Conservation (phyloP, 2,329 filamentous ascomycete species). For the Penicillium sp. region DNA sequence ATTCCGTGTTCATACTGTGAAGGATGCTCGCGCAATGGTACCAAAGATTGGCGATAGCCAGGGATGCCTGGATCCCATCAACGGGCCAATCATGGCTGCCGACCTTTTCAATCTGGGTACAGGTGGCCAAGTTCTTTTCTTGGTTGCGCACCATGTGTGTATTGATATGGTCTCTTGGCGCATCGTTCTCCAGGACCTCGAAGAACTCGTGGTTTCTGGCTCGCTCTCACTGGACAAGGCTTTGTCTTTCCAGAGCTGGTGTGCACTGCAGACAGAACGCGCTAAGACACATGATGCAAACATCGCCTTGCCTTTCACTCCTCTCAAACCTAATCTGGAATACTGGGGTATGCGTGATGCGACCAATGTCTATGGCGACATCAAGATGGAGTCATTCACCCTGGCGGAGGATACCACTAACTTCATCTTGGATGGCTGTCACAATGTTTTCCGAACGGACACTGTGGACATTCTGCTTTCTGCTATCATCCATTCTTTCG, state of each 20-base stretch:
- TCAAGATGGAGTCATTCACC: slow-evolving; percentile 37
- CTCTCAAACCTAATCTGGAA: slow-evolving; percentile 31
- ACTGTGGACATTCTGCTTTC: slow-evolving; percentile 41
- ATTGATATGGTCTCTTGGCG: slow-evolving; percentile 39
- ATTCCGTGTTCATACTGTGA: slow-evolving; percentile 31
- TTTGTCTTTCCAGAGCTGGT: slow-evolving; percentile 44
- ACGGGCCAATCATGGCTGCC: slow-evolving; percentile 39
- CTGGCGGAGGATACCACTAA: slow-evolving; percentile 35
- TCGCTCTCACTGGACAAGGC: slow-evolving; percentile 35
- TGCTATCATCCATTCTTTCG: slow-evolving; percentile 47
- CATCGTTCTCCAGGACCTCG: slow-evolving; percentile 38
- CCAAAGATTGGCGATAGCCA: slow-evolving; percentile 33
- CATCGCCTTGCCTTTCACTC: slow-evolving; percentile 27
- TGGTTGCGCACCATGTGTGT: slow-evolving; percentile 31
- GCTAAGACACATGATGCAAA: slow-evolving; percentile 19
- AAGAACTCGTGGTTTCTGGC: slow-evolving; percentile 36
- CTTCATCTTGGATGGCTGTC: slow-evolving; percentile 34
- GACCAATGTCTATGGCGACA: slow-evolving; percentile 37
- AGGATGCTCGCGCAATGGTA: slow-evolving; percentile 24
- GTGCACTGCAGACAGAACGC: slow-evolving; percentile 33
- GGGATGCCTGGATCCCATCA: slow-evolving; percentile 32
- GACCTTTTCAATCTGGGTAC: slow-evolving; percentile 41
- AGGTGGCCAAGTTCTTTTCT: slow-evolving; percentile 32
- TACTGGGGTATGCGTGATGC: slow-evolving; percentile 41
- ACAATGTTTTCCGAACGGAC: slow-evolving; percentile 38